Percentiles rank a stretch among this genome's conserved stretches.
phyloP scores from a whole-genome alignment of 768 basidiomycete genomes.

The Termitomyces sp. region DNA sequence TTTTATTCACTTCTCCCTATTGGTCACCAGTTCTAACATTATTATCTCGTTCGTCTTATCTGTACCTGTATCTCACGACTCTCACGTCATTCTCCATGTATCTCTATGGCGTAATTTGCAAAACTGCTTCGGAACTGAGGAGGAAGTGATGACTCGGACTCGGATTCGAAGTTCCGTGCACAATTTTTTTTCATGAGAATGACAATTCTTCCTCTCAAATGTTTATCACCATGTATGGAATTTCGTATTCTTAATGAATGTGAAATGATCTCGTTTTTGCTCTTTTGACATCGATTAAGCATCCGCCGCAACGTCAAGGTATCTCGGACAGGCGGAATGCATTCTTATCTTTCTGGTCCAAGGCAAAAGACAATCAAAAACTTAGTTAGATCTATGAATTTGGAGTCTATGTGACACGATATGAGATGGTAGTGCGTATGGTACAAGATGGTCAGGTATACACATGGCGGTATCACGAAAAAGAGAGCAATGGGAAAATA shows the following conservation, averaged over 20 bases:
- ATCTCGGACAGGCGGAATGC: not conserved
- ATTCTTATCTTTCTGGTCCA: not conserved
- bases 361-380: not conserved
- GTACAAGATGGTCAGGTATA: not conserved
- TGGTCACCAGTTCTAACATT: not conserved
- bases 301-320: not conserved
- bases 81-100: not conserved
- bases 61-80: not conserved
- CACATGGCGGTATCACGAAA: not conserved
- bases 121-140: not conserved
- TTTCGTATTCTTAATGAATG: not conserved
- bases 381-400: not conserved
- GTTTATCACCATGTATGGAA: not conserved
- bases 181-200: not conserved
- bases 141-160: not conserved
- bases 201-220: not conserved
- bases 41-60: not conserved
- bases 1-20: not conserved
- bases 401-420: not conserved
- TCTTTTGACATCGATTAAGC: not conserved
- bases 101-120: not conserved
- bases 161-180: not conserved
- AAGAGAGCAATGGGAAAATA: not conserved
- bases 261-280: not conserved
- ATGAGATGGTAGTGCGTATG: not conserved